Base-by-base conservation (phyloP, 306 rosid genomes). In the Vicia faba region DNA sequence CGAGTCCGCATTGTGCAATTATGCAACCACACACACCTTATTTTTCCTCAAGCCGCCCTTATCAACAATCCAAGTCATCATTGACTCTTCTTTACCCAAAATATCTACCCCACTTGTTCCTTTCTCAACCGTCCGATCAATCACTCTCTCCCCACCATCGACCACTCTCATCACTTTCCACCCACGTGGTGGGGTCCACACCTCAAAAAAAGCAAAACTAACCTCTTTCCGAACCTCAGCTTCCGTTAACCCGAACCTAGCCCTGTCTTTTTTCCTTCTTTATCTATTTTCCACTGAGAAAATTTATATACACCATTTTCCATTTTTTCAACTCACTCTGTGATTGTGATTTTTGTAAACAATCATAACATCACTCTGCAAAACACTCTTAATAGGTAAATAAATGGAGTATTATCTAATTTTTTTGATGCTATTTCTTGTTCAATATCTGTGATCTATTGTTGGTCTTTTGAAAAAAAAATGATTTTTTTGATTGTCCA, bases 241-340 rank as follows among this genome's bases (percentile, higher is more conserved):
- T 63, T 70, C 19, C 72, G 75, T 46, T 6, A 4, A 29, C 1
- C 72, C 83, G 68, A 55, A 75, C 58, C 70, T 74, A 58, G 26
- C 28, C 11, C 18, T 72, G 66, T 74, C 66, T 13, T 62, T 50
- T 65, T 40, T n/a, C 13, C 19, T 59, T 59, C 66, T 38, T 61
- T 71, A 26, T 75, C 72, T 54, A 26, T 35, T 62, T 64, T 41
- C 5, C 5, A 13, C 6, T 33, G 1, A 11, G 15, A 13, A 5
- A 25, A 14, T 12, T 55, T 33, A 33, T 33, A 55, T 55, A 26
- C 29, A 12, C 23, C 43, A 64, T 35, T 57, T 33, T 5, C 39
- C 20, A 28, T 5, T 60, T 18, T 28, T 26, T 16, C 25, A 11
- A 5, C 36, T 55, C 43, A 36, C 70, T 50, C 39, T 19, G 2